Conservation (phyloP, 257 asterid genomes). For the Solanum gandarillasii region DNA sequence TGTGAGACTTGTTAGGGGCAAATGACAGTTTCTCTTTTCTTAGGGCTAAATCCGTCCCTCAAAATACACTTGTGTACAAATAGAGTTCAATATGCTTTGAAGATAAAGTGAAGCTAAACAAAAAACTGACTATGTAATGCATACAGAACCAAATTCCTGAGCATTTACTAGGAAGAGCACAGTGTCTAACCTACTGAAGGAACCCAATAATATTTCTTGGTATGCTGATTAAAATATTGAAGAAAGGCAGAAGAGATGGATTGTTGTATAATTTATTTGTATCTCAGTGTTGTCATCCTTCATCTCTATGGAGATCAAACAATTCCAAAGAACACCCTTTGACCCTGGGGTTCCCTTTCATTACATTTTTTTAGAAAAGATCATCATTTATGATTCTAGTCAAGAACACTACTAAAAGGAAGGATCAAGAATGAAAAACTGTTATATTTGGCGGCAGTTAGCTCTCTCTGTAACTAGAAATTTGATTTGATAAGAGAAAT, state of each 20-base stretch:
- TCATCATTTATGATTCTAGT: neutral
- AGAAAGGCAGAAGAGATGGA: neutral
- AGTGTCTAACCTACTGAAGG: neutral
- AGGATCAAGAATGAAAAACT: neutral
- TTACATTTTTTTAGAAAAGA: neutral
- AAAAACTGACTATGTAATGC: neutral
- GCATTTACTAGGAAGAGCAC: neutral
- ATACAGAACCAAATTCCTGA: neutral
- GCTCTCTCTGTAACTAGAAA: neutral
- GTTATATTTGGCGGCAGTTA: neutral
- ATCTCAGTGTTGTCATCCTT: neutral
- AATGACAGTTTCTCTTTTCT: neutral
- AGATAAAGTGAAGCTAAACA: neutral
- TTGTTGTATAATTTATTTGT: neutral
- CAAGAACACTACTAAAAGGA: neutral
- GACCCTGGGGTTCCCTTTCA: fast-evolving
- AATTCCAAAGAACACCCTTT: neutral
- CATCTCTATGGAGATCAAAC: neutral
- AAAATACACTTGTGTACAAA: neutral
- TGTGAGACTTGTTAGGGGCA: neutral
- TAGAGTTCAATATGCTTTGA: fast-evolving
- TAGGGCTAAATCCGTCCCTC: neutral
- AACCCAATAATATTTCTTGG: neutral
- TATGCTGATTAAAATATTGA: neutral
- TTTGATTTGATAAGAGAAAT: neutral